These are phyloP conservation scores for Calonectria honghensis DNA, from an alignment of 2,329 filamentous ascomycete species.

Conservation along the genomic window DNA sequence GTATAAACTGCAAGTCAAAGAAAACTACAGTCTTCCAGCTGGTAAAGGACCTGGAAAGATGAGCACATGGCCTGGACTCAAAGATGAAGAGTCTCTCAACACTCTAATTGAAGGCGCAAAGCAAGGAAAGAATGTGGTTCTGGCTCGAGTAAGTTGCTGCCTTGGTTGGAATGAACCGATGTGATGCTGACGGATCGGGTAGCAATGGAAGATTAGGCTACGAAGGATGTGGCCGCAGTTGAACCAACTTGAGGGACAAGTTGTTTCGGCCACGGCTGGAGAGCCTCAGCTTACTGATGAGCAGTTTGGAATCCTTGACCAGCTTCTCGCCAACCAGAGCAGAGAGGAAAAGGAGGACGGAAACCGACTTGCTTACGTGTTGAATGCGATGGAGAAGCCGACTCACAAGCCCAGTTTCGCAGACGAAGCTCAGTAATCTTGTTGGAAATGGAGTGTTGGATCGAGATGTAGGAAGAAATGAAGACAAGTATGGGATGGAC, in stretches of 20 bases:
- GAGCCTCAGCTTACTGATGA: constrained; percentile 41
- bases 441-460: not conserved
- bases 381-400: constrained; percentile 37
- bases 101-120: constrained; percentile 36
- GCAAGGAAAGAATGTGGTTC: constrained; percentile 40
- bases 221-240: constrained; percentile 48
- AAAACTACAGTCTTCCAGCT: constrained; percentile 35
- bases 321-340: constrained; percentile 42
- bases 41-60: constrained; percentile 46
- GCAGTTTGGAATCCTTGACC: constrained; percentile 49
- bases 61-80: constrained; percentile 43
- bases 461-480: not conserved
- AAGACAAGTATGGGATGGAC: not conserved
- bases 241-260: constrained; percentile 38
- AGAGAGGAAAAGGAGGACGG: constrained; percentile 41
- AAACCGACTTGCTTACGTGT: constrained; percentile 17
- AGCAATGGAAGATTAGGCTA: constrained; percentile 53
- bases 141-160: constrained; percentile 49
- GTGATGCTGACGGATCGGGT: constrained; percentile 15
- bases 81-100: constrained; percentile 33
- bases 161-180: not conserved
- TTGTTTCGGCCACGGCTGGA: constrained; percentile 17
- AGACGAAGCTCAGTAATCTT: not conserved
- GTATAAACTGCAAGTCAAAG: constrained; percentile 41
- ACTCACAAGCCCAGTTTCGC: not conserved